phyloP scores from a whole-genome alignment of 495 filamentous ascomycete species.

The Pyrenula massariospora region DNA sequence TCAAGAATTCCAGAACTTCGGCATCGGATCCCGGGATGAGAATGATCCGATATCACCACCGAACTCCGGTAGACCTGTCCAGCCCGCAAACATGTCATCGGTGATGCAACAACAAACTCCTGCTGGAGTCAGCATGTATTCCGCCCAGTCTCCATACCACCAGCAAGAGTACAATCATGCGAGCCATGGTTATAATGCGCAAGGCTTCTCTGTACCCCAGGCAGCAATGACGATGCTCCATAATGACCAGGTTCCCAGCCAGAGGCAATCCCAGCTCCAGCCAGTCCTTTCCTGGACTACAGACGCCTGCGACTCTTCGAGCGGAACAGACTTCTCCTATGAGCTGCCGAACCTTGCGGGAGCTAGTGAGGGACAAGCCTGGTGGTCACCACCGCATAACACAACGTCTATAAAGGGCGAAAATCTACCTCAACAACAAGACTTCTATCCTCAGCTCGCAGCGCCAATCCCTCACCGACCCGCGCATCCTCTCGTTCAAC shows the following conservation, averaged over 20 bases:
- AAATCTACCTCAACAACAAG: slow-evolving; percentile 10
- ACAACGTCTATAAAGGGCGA: slow-evolving; percentile 19
- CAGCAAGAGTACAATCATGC: slow-evolving; percentile 26
- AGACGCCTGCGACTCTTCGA: slow-evolving; percentile 22
- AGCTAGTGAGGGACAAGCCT: slow-evolving; percentile 26
- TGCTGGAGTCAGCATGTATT: slow-evolving; percentile 22
- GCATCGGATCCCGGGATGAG: slow-evolving; percentile 22
- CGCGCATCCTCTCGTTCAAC: not conserved
- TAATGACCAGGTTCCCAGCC: not conserved
- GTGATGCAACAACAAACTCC: slow-evolving; percentile 28
- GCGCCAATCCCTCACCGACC: slow-evolving; percentile 21
- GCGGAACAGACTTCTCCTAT: not conserved
- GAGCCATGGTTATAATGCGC: slow-evolving; percentile 17
- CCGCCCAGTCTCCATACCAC: slow-evolving; percentile 27
- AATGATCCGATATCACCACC: slow-evolving; percentile 32
- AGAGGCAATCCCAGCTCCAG: slow-evolving; percentile 16
- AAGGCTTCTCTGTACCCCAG: slow-evolving; percentile 24
- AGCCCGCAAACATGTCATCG: slow-evolving; percentile 27
- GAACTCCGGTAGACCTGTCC: slow-evolving; percentile 27
- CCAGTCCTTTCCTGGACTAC: slow-evolving; percentile 35
- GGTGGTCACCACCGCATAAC: slow-evolving; percentile 28
- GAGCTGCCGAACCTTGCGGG: slow-evolving; percentile 27
- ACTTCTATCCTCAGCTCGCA: slow-evolving; percentile 23
- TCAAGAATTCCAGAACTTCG: slow-evolving; percentile 30
- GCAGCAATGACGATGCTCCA: slow-evolving; percentile 4